Evolutionary conservation across 305 asterid genomes (phyloP).

Genomic region (Solanum hybrid): DNA sequence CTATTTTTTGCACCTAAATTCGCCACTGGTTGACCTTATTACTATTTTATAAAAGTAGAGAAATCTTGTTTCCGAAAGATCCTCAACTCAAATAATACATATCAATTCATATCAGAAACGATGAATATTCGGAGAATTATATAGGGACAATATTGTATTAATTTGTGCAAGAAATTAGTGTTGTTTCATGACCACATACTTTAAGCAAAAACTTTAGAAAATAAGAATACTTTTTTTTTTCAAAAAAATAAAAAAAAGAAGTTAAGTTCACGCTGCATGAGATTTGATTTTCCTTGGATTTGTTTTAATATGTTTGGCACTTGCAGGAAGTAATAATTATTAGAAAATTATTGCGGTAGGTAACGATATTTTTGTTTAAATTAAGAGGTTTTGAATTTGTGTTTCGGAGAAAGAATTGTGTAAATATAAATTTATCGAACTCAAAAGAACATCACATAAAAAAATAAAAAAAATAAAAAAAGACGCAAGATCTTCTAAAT

Average conservation of each 20-base stretch:
- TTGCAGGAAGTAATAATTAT: neutral
- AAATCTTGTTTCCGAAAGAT: fast-evolving
- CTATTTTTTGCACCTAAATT: no score
- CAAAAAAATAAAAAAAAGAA: neutral
- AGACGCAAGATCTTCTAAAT: neutral
- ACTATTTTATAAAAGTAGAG: neutral
- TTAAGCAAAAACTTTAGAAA: neutral
- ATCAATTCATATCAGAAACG: no score
- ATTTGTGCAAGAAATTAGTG: neutral
- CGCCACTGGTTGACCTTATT: no score
- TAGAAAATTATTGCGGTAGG: neutral
- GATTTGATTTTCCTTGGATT: neutral
- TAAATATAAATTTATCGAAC: neutral
- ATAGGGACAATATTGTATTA: neutral
- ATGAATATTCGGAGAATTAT: no score
- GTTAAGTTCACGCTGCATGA: neutral
- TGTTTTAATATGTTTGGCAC: neutral
- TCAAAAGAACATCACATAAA: neutral
- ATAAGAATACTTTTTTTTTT: neutral
- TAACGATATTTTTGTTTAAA: neutral
- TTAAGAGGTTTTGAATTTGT: neutral
- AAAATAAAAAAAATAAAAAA: neutral
- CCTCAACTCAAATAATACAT: fast-evolving
- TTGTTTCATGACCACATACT: neutral
- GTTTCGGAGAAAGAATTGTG: neutral